Percentiles rank a stretch among this genome's conserved stretches.
Evolutionary conservation across 441 rosid species (phyloP).

Genomic region (Adansonia madagascariensis): DNA sequence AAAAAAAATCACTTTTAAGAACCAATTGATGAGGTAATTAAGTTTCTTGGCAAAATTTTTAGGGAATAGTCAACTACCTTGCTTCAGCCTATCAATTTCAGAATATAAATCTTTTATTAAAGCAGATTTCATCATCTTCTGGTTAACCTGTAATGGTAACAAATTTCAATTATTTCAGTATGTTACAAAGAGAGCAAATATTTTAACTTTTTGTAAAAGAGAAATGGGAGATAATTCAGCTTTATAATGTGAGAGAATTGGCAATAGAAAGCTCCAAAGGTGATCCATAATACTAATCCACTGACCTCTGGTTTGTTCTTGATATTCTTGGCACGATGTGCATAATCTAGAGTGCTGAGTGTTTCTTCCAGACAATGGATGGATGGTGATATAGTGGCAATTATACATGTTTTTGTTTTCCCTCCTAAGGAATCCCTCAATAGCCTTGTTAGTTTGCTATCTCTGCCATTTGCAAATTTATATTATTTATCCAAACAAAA

Average conservation of each 20-base stretch:
- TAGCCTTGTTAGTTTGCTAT: slow-evolving; percentile 91
- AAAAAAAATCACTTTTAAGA: not conserved
- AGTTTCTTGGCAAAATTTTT: slow-evolving; percentile 18
- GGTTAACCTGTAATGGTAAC: slow-evolving; percentile 69
- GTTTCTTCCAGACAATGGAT: slow-evolving; percentile 96
- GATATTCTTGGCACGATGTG: slow-evolving; percentile 96
- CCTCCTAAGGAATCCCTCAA: slow-evolving; percentile 99
- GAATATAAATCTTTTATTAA: slow-evolving; percentile 88
- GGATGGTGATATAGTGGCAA: slow-evolving; percentile 94
- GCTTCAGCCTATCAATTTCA: slow-evolving; percentile 91
- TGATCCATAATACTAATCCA: slow-evolving; percentile 16
- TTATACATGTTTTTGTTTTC: slow-evolving; percentile 96
- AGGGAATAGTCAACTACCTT: slow-evolving; percentile 55
- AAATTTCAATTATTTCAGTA: slow-evolving; percentile 32
- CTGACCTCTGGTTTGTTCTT: slow-evolving; percentile 96
- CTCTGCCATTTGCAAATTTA: slow-evolving; percentile 53
- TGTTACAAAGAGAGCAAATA: slow-evolving; percentile 28
- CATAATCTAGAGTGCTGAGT: slow-evolving; percentile 96
- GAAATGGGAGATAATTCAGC: slow-evolving; percentile 9
- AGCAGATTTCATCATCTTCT: slow-evolving; percentile 99
- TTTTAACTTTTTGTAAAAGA: slow-evolving; percentile 22
- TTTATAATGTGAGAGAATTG: slow-evolving; percentile 8
- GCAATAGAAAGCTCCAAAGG: slow-evolving; percentile 11
- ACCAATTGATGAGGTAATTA: not conserved
- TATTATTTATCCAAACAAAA: slow-evolving; percentile 19